Evolutionary conservation across 331 rosid genomes (phyloP).

Genomic region (Pyrus hybrid): DNA sequence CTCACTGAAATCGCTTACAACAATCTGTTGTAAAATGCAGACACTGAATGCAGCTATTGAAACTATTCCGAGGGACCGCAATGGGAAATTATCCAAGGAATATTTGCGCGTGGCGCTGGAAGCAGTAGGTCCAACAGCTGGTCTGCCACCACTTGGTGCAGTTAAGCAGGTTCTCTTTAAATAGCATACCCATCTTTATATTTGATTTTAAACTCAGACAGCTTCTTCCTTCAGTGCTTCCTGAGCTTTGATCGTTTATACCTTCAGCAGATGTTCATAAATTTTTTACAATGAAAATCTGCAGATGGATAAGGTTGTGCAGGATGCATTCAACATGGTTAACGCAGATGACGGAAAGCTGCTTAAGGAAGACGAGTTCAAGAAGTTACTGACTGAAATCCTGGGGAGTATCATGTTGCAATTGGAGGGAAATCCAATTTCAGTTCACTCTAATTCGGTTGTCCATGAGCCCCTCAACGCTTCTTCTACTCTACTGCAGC

Average conservation of each 20-base stretch:
- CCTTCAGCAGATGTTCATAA: not conserved
- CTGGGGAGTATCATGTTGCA: constrained; percentile 69
- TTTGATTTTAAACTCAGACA: not conserved
- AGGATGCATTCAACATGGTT: constrained; percentile 43
- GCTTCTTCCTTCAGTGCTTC: not conserved
- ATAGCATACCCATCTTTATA: not conserved
- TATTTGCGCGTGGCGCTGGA: constrained; percentile 57
- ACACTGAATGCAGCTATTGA: constrained; percentile 47
- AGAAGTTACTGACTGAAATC: constrained; percentile 57
- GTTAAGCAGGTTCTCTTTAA: constrained; percentile 50
- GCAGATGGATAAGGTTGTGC: constrained; percentile 73
- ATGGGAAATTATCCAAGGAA: constrained; percentile 63
- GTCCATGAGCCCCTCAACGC: constrained; percentile 74
- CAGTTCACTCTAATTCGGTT: constrained; percentile 69
- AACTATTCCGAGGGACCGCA: constrained; percentile 55
- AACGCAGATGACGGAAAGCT: constrained; percentile 49
- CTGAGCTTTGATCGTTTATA: not conserved
- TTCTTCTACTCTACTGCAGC: constrained; percentile 61
- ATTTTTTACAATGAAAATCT: constrained; percentile 6
- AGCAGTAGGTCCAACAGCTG: constrained; percentile 59
- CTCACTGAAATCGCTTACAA: not conserved
- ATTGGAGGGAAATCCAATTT: constrained; percentile 61
- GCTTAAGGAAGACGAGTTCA: constrained; percentile 82
- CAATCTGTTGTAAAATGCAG: constrained; percentile 33
- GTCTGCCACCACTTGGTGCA: constrained; percentile 81